phyloP scores from a whole-genome alignment of 768 basidiomycete genomes.

The Tricholomella constricta region DNA sequence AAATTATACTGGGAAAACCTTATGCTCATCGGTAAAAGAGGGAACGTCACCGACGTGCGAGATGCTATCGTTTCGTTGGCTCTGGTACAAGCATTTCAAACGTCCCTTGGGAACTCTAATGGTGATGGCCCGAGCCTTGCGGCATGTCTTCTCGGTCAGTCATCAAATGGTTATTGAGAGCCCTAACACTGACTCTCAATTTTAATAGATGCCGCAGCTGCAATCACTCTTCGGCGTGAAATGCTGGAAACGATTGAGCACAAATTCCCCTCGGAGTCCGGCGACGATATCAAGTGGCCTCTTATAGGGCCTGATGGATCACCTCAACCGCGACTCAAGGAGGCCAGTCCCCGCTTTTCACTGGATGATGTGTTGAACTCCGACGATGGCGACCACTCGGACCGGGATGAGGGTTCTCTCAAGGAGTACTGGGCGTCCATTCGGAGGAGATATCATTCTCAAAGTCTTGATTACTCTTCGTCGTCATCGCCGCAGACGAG shows the following conservation, averaged over 20 bases:
- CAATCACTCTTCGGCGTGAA: slow-evolving; percentile 83
- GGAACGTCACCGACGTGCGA: slow-evolving; percentile 70
- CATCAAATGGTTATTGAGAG: neutral
- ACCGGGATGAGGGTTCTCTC: slow-evolving; percentile 30
- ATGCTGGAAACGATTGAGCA: slow-evolving; percentile 78
- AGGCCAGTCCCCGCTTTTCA: slow-evolving; percentile 14
- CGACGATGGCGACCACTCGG: slow-evolving; percentile 41
- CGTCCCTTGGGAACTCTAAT: slow-evolving; percentile 69
- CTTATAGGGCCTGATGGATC: slow-evolving; percentile 46
- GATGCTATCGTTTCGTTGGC: slow-evolving; percentile 73
- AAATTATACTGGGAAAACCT: slow-evolving; percentile 70
- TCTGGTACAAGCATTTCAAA: slow-evolving; percentile 73
- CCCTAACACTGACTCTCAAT: neutral
- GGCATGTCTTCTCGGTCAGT: slow-evolving; percentile 62
- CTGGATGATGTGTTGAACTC: slow-evolving; percentile 25
- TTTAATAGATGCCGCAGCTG: slow-evolving; percentile 64
- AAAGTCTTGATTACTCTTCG: slow-evolving; percentile 39
- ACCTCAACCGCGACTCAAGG: slow-evolving; percentile 32
- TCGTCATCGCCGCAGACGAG: slow-evolving; percentile 44
- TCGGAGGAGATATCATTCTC: slow-evolving; percentile 53
- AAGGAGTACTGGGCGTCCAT: slow-evolving; percentile 66
- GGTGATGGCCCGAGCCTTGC: slow-evolving; percentile 54
- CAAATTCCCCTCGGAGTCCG: slow-evolving; percentile 54
- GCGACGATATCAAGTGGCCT: slow-evolving; percentile 82
- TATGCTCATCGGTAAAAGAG: slow-evolving; percentile 51